Evolutionary conservation across 73 alveolate species (phyloP).

Genomic region (Strombidium stylifer): DNA sequence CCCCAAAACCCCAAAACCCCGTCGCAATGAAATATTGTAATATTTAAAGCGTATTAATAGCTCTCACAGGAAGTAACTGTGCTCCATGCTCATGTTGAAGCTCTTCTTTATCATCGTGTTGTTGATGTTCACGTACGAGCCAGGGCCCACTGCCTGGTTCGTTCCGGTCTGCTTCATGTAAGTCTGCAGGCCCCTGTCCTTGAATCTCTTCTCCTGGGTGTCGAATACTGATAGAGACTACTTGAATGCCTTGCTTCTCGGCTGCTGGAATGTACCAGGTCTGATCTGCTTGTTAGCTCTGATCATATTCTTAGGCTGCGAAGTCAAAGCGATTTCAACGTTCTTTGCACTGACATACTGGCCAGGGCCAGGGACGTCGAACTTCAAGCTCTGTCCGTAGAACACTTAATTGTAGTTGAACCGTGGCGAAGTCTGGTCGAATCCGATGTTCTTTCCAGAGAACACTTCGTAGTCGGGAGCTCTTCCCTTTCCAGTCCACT

Average conservation of each 20-base stretch:
- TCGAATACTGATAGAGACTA: slow-evolving; percentile 49
- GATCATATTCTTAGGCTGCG: too few species aligned
- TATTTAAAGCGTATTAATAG: too few species aligned
- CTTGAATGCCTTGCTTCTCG: slow-evolving; percentile 41
- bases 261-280: slow-evolving; percentile 48
- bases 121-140: slow-evolving; percentile 50
- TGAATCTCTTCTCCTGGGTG: slow-evolving; percentile 58
- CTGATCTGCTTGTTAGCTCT: too few species aligned
- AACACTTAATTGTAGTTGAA: slow-evolving; percentile 46
- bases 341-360: too few species aligned
- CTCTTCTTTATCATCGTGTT: slow-evolving; percentile 63
- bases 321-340: too few species aligned
- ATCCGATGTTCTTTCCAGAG: slow-evolving; percentile 39
- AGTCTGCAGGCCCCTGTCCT: slow-evolving; percentile 29
- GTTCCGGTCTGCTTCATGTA: slow-evolving; percentile 46
- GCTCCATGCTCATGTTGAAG: slow-evolving; percentile 63
- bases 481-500: slow-evolving; percentile 30
- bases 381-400: slow-evolving; percentile 39
- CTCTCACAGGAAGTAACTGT: slow-evolving; percentile 46
- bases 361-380: slow-evolving; percentile 68
- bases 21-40: too few species aligned
- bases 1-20: too few species aligned
- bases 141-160: slow-evolving; percentile 49
- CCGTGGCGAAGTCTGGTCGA: slow-evolving; percentile 54
- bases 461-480: slow-evolving; percentile 30